Base-by-base conservation (phyloP, 2,329 filamentous ascomycete genomes). In the Cadophora luteo-olivacea region DNA sequence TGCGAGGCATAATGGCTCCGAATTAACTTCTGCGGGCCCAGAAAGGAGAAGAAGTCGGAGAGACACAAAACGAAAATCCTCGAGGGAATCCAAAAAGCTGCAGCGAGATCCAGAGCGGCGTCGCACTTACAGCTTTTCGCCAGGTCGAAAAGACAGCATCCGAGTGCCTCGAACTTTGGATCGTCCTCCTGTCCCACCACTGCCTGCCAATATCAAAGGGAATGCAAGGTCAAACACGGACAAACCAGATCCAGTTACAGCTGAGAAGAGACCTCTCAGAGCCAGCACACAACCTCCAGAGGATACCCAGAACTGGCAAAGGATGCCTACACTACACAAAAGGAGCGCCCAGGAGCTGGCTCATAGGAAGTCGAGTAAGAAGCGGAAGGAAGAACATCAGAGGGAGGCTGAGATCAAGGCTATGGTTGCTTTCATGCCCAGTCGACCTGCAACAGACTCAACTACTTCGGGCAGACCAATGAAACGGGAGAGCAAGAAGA, bases 401-500 rank as follows among this genome's bases (percentile, higher is more conserved):
- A 87, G 95, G 67, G 94, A 97, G 80, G 92, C 92, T 70, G 93
- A 97, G 80, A 94, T 97, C 77, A 92, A 90, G 77, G 89, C 92
- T 65, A 92, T 97, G 91, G 92, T 88, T 76, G 87, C 88, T 51
- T 86, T 86, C 69, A 86, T 90, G 73, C 89, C 92, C 6, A 85
- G 84, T 64, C 87, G 92, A 63, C 84, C 89, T 6, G 85, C 85
- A 12, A 85, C 86, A 60, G 86, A 89, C 69, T 82, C 84, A 38
- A 87, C 85, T 78, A 86, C 86, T 64, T 83, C 88, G 57, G 85
- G 91, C 57, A 85, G 87, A 68, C 86, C 84, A 1, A 79, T 85
- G 75, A 87, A 84, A 84, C 83, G 84, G 78, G 86, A 93, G 73
- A 92, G 86, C 77, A 91, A 89, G 79, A 89, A 89, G 77, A 83